Evolutionary conservation across 129 eudicot species (phyloP), one percentile per base, ranked within the genome.

Genomic region (Centella asiatica): DNA sequence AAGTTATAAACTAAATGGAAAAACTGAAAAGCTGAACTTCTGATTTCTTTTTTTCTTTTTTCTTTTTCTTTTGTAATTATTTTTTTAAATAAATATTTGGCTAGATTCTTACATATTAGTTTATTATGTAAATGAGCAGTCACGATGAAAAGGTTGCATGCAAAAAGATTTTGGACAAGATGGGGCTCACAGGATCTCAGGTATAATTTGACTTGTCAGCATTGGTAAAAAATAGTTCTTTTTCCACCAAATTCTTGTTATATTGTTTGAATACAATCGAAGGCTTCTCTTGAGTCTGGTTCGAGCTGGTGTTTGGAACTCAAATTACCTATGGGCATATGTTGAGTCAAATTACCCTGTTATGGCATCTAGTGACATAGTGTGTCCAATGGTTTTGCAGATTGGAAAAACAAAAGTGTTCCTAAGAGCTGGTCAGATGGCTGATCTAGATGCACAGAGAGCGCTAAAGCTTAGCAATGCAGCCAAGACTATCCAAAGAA

Each of bases 371-470:
- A 52, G n/a, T 52, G 33, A 34, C 60, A 17, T 63, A 37, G 48
- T 11, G 51, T 75, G 62, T 52, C 66, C 18, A 39, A 60, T 59
- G 69, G 28, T 34, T 50, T 77, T 75, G 63, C 88, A 92, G 99
- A 87, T 77, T 23, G 99, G 96, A 39, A 92, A 84, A 84, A 77
- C 99, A 36, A 92, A 92, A 78, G 83, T 87, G 66, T 92, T 92
- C 57, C 77, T 92, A 61, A 82, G 99, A 80, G 96, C 99, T 65
- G 99, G 99, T 76, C 99, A 92, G 72, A 92, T 92, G 99, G 96
- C 96, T 49, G 99, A 84, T 29, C 76, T 92, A 68, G 96, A 92
- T 82, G 86, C 94, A 45, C 72, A 67, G 15, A 84, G 95, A 76
- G 81, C 90, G 24, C 74, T 77, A 71, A 87, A 84, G 72, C 96